phyloP scores from a whole-genome alignment of 495 filamentous ascomycete genomes.

The Talaromyces proteolyticus region DNA sequence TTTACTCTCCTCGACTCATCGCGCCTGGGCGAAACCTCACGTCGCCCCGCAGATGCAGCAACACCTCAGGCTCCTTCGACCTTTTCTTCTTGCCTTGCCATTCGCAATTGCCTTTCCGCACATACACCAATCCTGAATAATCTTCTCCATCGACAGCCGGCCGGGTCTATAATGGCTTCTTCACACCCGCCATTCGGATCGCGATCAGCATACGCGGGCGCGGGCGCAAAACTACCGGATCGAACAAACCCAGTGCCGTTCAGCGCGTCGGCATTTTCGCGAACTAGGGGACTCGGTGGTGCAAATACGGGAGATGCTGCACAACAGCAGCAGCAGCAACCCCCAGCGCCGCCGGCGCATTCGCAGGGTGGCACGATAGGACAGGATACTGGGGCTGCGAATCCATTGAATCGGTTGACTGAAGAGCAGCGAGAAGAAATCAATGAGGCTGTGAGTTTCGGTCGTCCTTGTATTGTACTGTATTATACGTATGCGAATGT shows the following conservation, averaged over 20 bases:
- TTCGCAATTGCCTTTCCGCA: no score
- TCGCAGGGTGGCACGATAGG: slow-evolving; percentile 20
- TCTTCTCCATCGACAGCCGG: not conserved
- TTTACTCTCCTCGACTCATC: no score
- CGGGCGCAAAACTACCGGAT: slow-evolving; percentile 42
- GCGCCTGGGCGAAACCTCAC: no score
- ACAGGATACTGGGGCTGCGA: slow-evolving; percentile 20
- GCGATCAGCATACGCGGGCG: slow-evolving; percentile 36
- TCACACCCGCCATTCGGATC: slow-evolving; percentile 43
- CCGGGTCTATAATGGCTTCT: slow-evolving; percentile 19
- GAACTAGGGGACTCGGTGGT: slow-evolving; percentile 21
- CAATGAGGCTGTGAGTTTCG: slow-evolving; percentile 70
- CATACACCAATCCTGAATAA: not conserved
- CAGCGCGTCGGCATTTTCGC: slow-evolving; percentile 41
- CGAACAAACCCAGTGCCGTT: slow-evolving; percentile 40
- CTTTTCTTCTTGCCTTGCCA: no score
- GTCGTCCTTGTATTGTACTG: slow-evolving; percentile 1
- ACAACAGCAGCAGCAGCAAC: slow-evolving; percentile 1
- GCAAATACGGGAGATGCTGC: slow-evolving; percentile 14
- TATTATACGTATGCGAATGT: no score
- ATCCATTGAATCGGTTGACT: slow-evolving; percentile 50
- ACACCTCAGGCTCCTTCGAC: no score
- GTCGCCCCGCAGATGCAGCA: no score
- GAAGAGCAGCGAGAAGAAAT: slow-evolving; percentile 90
- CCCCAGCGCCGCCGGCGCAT: slow-evolving; percentile 17